Base-by-base conservation (phyloP, 176 grass and related monocot species). In the Oryza rufipogon region DNA sequence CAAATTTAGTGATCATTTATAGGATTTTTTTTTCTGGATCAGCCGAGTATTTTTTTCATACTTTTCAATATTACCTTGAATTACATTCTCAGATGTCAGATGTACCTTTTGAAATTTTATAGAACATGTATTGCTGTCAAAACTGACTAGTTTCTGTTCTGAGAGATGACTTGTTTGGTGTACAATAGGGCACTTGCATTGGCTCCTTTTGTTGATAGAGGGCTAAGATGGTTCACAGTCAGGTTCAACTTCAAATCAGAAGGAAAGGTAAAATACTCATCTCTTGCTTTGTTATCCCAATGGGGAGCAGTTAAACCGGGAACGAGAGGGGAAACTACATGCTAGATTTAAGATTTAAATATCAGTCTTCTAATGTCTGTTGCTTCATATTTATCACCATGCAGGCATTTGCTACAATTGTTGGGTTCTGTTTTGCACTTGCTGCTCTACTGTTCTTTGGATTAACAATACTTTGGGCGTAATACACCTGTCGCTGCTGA, bases 141-240 rank as follows among this genome's bases (percentile, higher is more conserved):
- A 23, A 46, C 45, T 4, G 19, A 30, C 48, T 58, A 1, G 22
- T 36, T 33, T 89, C 3, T 51, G 10, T 70, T 38, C 75, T 80
- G 20, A 83, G 88, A 46, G 20, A 39, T 82, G 17, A 60, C 10
- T 46, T 67, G 6, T 81, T 84, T 71, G 33, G 60, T 82, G 10
- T 80, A 44, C 51, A 42, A 5, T 71, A 98, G 96, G 70, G 96
- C 96, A 7, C 85, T 98, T 77, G 93, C 91, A 47, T 56, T 98
- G 64, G 96, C 96, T 90, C 96, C 96, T 83, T 90, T 93, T 83
- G 96, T 93, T 52, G 96, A 91, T 17, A 93, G 79, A 88, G 93
- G 92, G 65, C 70, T 98, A 71, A 90, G 83, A 85, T 95, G 96
- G 96, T 98, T 98, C 89, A 98, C 92, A 41, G 34, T 91, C 80